Evolutionary conservation across 2,329 filamentous ascomycete species (phyloP).

Genomic region (Colletotrichum sp.): DNA sequence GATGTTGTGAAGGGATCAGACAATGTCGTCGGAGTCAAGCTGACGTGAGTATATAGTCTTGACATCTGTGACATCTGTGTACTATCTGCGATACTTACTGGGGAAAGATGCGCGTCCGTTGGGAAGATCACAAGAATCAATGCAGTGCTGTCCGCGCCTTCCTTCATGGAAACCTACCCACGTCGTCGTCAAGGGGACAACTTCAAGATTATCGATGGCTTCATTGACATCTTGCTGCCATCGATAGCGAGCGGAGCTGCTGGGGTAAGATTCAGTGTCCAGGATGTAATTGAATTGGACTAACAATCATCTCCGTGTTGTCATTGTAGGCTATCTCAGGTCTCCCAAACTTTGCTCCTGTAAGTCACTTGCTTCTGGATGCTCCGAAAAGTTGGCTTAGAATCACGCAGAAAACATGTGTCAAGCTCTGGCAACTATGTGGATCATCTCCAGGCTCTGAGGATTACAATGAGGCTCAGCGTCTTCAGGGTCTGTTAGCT

Average conservation of each 20-base stretch:
- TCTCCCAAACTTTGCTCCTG: not conserved
- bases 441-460: not conserved
- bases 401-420: not conserved
- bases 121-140: not conserved
- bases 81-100: not conserved
- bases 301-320: not conserved
- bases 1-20: not conserved
- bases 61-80: accelerated
- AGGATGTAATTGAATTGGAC: accelerated
- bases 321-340: not conserved
- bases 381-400: not conserved
- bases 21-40: not conserved
- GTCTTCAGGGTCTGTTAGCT: not conserved
- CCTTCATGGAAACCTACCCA: not conserved
- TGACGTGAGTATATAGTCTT: not conserved
- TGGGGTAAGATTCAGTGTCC: not conserved
- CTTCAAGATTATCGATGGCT: not conserved
- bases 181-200: not conserved
- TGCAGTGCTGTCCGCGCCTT: not conserved
- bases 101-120: not conserved
- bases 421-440: not conserved
- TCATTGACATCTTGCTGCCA: not conserved
- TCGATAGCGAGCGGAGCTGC: not conserved
- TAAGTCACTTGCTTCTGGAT: not conserved
- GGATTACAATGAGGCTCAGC: not conserved